These are phyloP conservation scores for Claviceps quebecensis DNA, from an alignment of 2,329 filamentous ascomycete species.

Conservation along the genomic window DNA sequence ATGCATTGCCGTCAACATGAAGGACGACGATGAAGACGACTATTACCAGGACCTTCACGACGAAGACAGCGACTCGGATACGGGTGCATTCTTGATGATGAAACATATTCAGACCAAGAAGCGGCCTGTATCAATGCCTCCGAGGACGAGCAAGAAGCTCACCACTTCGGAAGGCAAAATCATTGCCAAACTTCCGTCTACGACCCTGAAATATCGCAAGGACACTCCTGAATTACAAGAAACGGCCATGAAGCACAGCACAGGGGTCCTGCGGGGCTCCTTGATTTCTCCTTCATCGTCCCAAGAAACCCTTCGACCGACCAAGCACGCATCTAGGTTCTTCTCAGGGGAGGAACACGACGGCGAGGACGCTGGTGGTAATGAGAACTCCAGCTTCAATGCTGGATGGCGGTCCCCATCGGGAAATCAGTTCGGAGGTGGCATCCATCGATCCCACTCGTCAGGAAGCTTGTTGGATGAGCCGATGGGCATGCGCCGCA, in stretches of 20 bases:
- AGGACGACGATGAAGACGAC: conserved; percentile 63
- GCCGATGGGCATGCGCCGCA: conserved; percentile 55
- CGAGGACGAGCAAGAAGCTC: conserved; percentile 22
- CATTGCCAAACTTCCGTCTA: conserved; percentile 77
- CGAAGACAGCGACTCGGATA: conserved; percentile 57
- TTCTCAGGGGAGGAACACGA: conserved; percentile 47
- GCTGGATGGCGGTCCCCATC: conserved; percentile 20
- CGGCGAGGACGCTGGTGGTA: conserved; percentile 36
- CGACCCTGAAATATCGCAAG: conserved; percentile 70
- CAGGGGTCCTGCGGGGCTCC: conserved; percentile 31
- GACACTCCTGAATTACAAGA: conserved; percentile 57
- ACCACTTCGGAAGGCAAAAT: conserved; percentile 58
- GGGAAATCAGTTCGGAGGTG: conserved; percentile 12
- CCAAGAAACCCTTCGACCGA: conserved; percentile 66
- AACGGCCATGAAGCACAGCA: conserved; percentile 49
- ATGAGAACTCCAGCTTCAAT: conserved; percentile 15
- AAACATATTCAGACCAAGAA: conserved; percentile 47
- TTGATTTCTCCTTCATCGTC: conserved; percentile 60
- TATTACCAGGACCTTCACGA: conserved; percentile 39
- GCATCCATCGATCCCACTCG: conserved; percentile 34
- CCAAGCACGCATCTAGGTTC: conserved; percentile 50
- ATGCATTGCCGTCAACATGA: conserved; percentile 83
- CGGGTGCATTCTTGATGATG: conserved; percentile 68
- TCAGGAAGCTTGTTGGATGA: conserved; percentile 35
- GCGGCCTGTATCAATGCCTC: conserved; percentile 35